Conservation (phyloP, 2,329 filamentous ascomycete species). For the Colletotrichum trifolii region DNA sequence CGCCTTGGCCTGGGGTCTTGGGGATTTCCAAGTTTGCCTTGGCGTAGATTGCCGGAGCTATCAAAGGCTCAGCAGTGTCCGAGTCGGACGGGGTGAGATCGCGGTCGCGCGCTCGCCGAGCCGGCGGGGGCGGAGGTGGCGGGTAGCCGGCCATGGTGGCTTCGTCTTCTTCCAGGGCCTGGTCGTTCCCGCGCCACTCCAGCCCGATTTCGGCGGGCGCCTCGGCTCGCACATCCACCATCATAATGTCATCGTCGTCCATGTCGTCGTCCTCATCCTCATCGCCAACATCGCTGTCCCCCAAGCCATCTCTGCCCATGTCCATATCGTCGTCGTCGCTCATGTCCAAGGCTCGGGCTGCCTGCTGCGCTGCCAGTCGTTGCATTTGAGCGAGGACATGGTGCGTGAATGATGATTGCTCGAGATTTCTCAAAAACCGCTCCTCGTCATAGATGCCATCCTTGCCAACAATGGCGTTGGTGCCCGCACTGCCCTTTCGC, state of each 20-base stretch:
- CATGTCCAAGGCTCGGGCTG: conserved; percentile 51
- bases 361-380: conserved; percentile 38
- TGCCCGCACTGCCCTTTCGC: conserved; percentile 85
- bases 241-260: conserved; percentile 68
- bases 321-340: conserved; percentile 47
- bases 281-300: conserved; percentile 32
- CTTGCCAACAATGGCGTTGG: conserved; percentile 80
- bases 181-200: conserved; percentile 67
- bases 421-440: conserved; percentile 63
- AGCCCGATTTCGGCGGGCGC: conserved; percentile 57
- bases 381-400: conserved; percentile 47
- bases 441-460: conserved; percentile 87
- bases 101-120: conserved; percentile 61
- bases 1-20: conserved; percentile 75
- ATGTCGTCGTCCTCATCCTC: conserved; percentile 57
- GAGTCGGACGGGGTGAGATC: conserved; percentile 78
- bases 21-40: conserved; percentile 80
- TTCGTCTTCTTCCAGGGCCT: conserved; percentile 79
- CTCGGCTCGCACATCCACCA: conserved; percentile 63
- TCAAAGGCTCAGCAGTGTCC: conserved; percentile 75
- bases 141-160: conserved; percentile 82
- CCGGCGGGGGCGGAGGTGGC: conserved; percentile 67
- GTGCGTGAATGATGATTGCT: conserved; percentile 49
- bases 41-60: conserved; percentile 69
- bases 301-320: conserved; percentile 37